phyloP scores from a whole-genome alignment of 768 basidiomycete genomes.

The Suillus decipiens region DNA sequence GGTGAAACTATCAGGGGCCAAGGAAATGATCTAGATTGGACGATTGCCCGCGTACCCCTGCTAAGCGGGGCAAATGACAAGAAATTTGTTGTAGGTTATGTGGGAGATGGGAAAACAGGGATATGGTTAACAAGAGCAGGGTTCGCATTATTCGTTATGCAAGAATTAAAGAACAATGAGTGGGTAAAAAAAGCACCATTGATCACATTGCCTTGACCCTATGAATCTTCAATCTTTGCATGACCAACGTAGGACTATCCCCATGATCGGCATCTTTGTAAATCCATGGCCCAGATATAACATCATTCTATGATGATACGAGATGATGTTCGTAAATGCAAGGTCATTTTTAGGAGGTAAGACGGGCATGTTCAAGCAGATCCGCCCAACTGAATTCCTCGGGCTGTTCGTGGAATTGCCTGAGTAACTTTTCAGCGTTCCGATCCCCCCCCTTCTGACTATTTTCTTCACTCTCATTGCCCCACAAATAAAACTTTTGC shows the following conservation, averaged over 20 bases:
- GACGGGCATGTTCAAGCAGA: constrained; percentile 54
- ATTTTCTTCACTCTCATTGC: constrained; percentile 25
- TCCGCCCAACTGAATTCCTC: constrained; percentile 82
- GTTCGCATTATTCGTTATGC: constrained; percentile 60
- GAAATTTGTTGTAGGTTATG: constrained; percentile 59
- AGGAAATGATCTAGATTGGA: constrained; percentile 61
- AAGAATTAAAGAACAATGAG: constrained; percentile 55
- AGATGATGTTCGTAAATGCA: neutral
- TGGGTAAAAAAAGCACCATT: constrained; percentile 54
- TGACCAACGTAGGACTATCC: neutral
- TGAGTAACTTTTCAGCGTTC: constrained; percentile 48
- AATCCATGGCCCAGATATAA: neutral
- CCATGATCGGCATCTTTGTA: neutral
- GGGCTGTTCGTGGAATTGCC: constrained; percentile 77
- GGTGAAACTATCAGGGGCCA: constrained; percentile 54
- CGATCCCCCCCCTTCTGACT: neutral
- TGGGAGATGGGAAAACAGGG: constrained; percentile 62
- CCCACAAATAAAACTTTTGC: constrained; percentile 86
- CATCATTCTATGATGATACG: neutral
- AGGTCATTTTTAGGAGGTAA: constrained; percentile 16
- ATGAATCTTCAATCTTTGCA: neutral
- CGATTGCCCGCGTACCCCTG: constrained; percentile 67
- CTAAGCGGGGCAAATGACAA: constrained; percentile 50
- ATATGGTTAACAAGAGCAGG: constrained; percentile 54
- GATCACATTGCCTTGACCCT: constrained; percentile 32